phyloP scores from a whole-genome alignment of 805 yeast genomes.

The Saccharomyces mikatae region DNA sequence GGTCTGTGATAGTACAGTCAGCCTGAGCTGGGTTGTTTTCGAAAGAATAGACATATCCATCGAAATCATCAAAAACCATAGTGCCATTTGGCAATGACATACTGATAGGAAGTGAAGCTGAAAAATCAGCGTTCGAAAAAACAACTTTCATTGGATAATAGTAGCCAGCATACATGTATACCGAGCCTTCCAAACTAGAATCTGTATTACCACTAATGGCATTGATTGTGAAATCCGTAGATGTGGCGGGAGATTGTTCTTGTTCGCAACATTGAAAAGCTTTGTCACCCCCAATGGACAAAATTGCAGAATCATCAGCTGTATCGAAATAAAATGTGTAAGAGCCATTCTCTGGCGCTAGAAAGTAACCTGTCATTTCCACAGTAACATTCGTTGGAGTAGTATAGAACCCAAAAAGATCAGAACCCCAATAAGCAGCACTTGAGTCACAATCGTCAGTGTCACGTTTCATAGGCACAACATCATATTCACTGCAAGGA shows the following conservation, averaged over 20 bases:
- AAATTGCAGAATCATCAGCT: constrained; percentile 29
- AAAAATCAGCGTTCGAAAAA: constrained; percentile 8
- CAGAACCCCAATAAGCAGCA: background rate
- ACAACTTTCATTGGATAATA: constrained; percentile 22
- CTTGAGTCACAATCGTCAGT: background rate
- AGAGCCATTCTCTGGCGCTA: constrained; percentile 25
- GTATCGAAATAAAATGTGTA: constrained; percentile 18
- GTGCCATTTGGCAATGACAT: constrained; percentile 12
- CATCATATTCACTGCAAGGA: background rate
- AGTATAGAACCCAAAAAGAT: constrained; percentile 5
- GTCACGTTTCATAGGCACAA: background rate
- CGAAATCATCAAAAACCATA: constrained; percentile 2
- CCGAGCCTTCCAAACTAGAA: background rate
- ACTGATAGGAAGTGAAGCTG: constrained; percentile 3
- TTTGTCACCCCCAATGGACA: constrained; percentile 24
- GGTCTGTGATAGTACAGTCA: background rate
- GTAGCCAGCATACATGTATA: constrained; percentile 12
- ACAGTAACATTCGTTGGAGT: constrained; percentile 10
- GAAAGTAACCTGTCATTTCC: constrained; percentile 20
- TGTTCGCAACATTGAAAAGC: constrained; percentile 31
- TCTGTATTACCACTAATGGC: background rate
- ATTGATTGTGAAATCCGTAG: background rate
- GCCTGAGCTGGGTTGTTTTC: background rate
- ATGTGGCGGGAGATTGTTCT: constrained; percentile 3
- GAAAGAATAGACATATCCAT: constrained; percentile 4